These are phyloP conservation scores for Pneumocystis sp. DNA, from an alignment of 1,139 yeast genomes.

Conservation along the genomic window DNA sequence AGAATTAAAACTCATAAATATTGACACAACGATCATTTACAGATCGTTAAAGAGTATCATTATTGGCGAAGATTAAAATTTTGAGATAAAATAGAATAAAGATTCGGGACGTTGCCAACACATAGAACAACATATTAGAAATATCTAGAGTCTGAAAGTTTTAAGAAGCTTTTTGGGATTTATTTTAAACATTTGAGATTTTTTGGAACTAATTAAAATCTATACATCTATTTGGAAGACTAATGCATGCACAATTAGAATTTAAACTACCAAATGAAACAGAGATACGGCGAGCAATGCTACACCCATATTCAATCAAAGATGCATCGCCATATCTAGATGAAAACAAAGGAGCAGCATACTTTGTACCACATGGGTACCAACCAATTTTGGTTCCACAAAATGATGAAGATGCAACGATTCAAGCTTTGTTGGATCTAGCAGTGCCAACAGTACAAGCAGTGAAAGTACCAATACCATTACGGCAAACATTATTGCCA, in stretches of 20 bases:
- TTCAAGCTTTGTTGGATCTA: not conserved
- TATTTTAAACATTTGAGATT: too few species aligned
- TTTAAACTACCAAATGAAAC: not conserved
- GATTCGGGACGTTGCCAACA: too few species aligned
- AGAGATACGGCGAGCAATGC: not conserved
- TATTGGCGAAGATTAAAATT: too few species aligned
- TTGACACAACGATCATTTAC: too few species aligned
- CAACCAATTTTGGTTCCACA: conserved; percentile 7
- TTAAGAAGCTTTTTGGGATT: too few species aligned
- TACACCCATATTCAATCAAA: conserved; percentile 5
- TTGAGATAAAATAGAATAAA: too few species aligned
- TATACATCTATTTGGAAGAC: not conserved
- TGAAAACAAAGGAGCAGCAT: conserved; percentile 6
- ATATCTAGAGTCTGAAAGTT: too few species aligned
- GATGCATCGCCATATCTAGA: conserved; percentile 7
- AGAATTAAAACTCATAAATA: too few species aligned
- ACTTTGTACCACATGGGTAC: conserved; percentile 10
- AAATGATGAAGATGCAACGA: not conserved
- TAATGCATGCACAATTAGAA: not conserved
- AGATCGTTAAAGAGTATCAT: too few species aligned
- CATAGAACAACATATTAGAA: too few species aligned
- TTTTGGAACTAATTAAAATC: too few species aligned
- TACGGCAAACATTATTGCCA: conserved; percentile 3
- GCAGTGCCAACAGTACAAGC: not conserved
- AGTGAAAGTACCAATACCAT: not conserved